These are phyloP conservation scores for Boeremia lycopersici DNA, from an alignment of 2,329 filamentous ascomycete species.

Conservation along the genomic window DNA sequence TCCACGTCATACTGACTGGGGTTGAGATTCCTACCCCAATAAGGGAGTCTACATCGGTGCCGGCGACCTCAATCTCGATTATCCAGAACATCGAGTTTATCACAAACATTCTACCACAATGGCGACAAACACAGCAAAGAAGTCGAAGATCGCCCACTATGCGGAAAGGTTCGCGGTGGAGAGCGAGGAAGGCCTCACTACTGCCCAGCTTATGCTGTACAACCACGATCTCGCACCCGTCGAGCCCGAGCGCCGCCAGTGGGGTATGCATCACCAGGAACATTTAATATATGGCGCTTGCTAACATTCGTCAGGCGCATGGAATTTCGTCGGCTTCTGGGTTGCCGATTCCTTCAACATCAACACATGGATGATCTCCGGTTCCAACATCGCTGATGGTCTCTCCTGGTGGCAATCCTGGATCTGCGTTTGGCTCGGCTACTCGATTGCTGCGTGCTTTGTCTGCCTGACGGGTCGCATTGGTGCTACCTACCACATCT, in stretches of 20 bases:
- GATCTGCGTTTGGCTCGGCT: slow-evolving; percentile 82
- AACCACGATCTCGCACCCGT: slow-evolving; percentile 81
- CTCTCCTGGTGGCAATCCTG: slow-evolving; percentile 88
- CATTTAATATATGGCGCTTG: no score
- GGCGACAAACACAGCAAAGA: slow-evolving; percentile 53
- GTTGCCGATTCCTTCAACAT: slow-evolving; percentile 52
- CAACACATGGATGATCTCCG: slow-evolving; percentile 94
- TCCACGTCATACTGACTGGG: slow-evolving; percentile 40
- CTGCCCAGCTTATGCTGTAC: slow-evolving; percentile 81
- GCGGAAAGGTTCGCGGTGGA: slow-evolving; percentile 71
- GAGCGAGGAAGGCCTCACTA: slow-evolving; percentile 76
- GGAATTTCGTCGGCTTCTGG: slow-evolving; percentile 19
- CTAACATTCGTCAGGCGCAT: slow-evolving; percentile 8
- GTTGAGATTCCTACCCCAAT: slow-evolving; percentile 27
- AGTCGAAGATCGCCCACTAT: slow-evolving; percentile 47
- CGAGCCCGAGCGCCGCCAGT: slow-evolving; percentile 78
- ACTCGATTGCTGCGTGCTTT: slow-evolving; percentile 76
- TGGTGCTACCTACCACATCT: slow-evolving; percentile 85
- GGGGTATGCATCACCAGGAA: slow-evolving; percentile 57
- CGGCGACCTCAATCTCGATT: slow-evolving; percentile 22
- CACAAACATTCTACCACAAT: slow-evolving; percentile 36
- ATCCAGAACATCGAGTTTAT: slow-evolving; percentile 21
- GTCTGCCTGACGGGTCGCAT: slow-evolving; percentile 76
- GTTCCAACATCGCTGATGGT: slow-evolving; percentile 76
- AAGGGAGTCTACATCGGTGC: slow-evolving; percentile 31